A percentile compares a stretch with the other conserved stretches of the same genome.
These are phyloP conservation scores for Lichtheimia ornata DNA, from an alignment of 371 early-diverging fungal species.

Conservation along the genomic window DNA sequence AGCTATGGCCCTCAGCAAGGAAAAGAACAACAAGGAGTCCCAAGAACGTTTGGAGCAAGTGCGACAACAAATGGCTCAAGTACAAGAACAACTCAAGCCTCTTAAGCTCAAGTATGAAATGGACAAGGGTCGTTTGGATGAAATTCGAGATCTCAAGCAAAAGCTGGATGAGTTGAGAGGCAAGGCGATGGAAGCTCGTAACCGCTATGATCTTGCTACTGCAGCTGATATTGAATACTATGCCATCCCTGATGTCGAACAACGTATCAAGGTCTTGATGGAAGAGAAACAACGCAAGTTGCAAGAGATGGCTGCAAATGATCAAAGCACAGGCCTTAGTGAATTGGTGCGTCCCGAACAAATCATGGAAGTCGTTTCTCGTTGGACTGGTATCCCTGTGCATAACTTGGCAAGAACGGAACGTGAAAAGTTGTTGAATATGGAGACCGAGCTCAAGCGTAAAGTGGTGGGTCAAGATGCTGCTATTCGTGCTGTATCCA, in stretches of 20 bases:
- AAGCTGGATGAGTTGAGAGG: constrained; percentile 86
- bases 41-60: constrained; percentile 78
- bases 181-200: constrained; percentile 87
- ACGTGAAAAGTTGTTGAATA: constrained; percentile 77
- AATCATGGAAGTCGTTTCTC: constrained; percentile 85
- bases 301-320: constrained; percentile 50
- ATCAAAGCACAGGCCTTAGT: constrained; percentile 47
- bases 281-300: constrained; percentile 62
- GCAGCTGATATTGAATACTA: constrained; percentile 88
- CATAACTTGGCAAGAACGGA: constrained; percentile 78
- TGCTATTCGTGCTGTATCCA: constrained; percentile 78
- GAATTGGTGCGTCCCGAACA: constrained; percentile 87
- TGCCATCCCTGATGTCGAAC: constrained; percentile 84
- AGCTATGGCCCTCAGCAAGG: constrained; percentile 89
- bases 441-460: constrained; percentile 70
- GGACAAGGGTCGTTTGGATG: constrained; percentile 84
- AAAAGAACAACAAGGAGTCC: constrained; percentile 82
- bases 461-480: constrained; percentile 88
- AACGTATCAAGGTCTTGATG: constrained; percentile 59
- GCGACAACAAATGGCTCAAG: constrained; percentile 78
- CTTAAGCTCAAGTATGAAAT: constrained; percentile 83
- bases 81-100: constrained; percentile 87
- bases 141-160: constrained; percentile 82
- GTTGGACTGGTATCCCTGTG: constrained; percentile 92
- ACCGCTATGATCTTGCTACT: constrained; percentile 71